phyloP scores from a whole-genome alignment of 345 rosid species.

The Citrus mangshanensis region DNA sequence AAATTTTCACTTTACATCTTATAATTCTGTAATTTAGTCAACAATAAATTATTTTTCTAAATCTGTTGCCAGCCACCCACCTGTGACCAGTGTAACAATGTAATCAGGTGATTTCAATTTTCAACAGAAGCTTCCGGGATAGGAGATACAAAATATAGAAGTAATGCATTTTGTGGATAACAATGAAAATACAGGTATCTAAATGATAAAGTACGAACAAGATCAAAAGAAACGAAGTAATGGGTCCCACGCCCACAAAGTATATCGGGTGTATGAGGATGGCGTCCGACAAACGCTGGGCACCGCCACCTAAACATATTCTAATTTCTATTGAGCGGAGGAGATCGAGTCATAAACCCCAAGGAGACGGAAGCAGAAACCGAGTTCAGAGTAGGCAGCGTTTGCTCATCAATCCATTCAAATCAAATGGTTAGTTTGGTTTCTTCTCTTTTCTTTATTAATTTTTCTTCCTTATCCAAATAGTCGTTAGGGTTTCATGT shows the following conservation, averaged over 20 bases:
- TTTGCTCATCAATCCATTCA: not conserved
- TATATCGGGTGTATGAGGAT: not conserved
- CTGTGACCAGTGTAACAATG: no score
- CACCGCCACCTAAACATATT: not conserved
- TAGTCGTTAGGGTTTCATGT: not conserved
- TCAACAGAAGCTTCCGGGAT: no score
- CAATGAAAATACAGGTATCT: no score
- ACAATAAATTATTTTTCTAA: no score
- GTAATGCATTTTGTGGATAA: no score
- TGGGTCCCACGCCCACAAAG: not conserved
- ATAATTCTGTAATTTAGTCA: no score
- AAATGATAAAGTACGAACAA: not conserved
- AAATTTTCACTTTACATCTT: no score
- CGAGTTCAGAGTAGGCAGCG: not conserved
- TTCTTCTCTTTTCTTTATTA: not conserved
- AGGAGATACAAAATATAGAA: no score
- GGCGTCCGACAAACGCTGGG: constrained; percentile 6
- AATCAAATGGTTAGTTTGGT: constrained; percentile 8
- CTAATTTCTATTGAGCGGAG: not conserved
- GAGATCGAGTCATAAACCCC: not conserved
- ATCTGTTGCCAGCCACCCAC: no score
- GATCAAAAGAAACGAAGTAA: not conserved
- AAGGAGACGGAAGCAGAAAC: not conserved
- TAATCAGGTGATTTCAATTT: no score
- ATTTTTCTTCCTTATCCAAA: not conserved